Evolutionary conservation across 2,329 filamentous ascomycete genomes (phyloP), one percentile per base, ranked within the genome.

Genomic region (Coniochaeta sp.): DNA sequence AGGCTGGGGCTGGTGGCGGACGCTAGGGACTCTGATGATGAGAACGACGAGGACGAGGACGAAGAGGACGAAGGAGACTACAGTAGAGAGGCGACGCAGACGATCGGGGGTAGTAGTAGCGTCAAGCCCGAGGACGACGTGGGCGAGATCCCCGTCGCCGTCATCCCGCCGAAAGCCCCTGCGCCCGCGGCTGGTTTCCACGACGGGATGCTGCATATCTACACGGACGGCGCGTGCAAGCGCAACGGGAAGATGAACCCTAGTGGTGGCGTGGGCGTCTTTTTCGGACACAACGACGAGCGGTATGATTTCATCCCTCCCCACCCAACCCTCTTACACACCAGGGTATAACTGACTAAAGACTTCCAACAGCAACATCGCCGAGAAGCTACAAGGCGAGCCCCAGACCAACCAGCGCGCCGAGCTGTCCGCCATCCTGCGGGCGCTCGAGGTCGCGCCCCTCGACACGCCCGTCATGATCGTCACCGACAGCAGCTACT

Each of bases 321-420:
- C 28, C 14, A 48, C 26, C 31, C 52, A 28, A n/a, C n/a, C n/a
- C 20, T 35, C 22, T 26, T 6, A 47, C 10, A 30, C 8, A 22
- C 9, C 16, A 48, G 9, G 31, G 13, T 30, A 33, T 22, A 22
- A 3, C 35, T 16, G 53, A 47, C 55, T 65, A 53, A 63, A 54
- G 16, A 16, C 12, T 47, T 4, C 22, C 22, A 51, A 24, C 20
- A 78, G 76, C 57, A 85, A 85, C 63, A 65, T 95, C 22, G 89
- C 88, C 12, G 91, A 95, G 68, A 82, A 84, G 4, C 79, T 96
- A 2, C 70, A 76, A 49, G 90, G 90, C 49, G 74, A 78, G 14
- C 75, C 77, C 9, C 94, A 97, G 69, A 97, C 94, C 1, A 99
- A 99, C 65, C 90, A 97, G 67, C 87, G 94, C 3, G 94, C 92